These are phyloP conservation scores for Penicillium sp. DNA, from an alignment of 2,329 filamentous ascomycete genomes.

Conservation along the genomic window DNA sequence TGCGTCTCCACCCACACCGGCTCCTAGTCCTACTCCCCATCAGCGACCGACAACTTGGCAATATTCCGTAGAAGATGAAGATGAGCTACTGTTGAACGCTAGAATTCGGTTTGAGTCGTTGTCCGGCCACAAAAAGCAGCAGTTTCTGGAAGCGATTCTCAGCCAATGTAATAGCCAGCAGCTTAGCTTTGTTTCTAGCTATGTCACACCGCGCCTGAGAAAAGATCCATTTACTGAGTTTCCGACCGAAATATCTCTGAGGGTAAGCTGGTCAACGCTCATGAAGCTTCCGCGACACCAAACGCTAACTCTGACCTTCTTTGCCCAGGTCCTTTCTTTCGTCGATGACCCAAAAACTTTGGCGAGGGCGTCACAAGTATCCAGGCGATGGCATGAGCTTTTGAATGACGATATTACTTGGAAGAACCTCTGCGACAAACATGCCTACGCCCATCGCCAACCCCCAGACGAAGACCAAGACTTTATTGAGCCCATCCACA, in stretches of 20 bases:
- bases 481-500: constrained; percentile 41
- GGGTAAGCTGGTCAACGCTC: constrained; percentile 60
- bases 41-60: constrained; percentile 60
- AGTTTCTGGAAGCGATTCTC: constrained; percentile 83
- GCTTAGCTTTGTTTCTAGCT: constrained; percentile 93
- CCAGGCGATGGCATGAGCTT: constrained; percentile 88
- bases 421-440: constrained; percentile 96
- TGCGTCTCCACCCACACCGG: constrained; percentile 69
- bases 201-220: constrained; percentile 90
- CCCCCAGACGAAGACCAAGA: constrained; percentile 53
- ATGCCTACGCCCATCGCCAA: constrained; percentile 84
- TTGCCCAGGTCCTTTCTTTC: constrained; percentile 80
- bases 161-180: constrained; percentile 95
- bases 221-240: constrained; percentile 94
- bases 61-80: constrained; percentile 67
- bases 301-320: constrained; percentile 20
- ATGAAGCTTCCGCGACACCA: background rate
- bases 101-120: constrained; percentile 80
- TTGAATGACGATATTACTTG: constrained; percentile 96
- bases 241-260: constrained; percentile 88
- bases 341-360: constrained; percentile 96
- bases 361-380: constrained; percentile 94
- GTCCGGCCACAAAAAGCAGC: constrained; percentile 75
- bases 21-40: constrained; percentile 68
- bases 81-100: constrained; percentile 79